These are phyloP conservation scores for Pseudonectria foliicola DNA, from an alignment of 2,329 filamentous ascomycete species.

Conservation along the genomic window DNA sequence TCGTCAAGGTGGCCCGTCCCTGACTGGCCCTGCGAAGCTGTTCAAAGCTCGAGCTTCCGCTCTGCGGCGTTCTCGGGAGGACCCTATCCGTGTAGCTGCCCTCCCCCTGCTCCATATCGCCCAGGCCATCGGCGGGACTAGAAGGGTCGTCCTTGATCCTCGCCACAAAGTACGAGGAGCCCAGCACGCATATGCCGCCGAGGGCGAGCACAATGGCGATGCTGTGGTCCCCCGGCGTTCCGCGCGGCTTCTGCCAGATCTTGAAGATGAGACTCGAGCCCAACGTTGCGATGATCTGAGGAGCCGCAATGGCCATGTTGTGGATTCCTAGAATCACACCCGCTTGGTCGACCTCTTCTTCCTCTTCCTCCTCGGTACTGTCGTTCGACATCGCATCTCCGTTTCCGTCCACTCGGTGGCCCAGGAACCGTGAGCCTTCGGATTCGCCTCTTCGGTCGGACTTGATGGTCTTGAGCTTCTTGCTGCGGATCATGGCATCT, in stretches of 20 bases:
- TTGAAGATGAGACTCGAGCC: slow-evolving; percentile 80
- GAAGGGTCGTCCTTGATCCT: slow-evolving; percentile 56
- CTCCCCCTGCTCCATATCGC: slow-evolving; percentile 37
- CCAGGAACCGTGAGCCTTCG: slow-evolving; percentile 8
- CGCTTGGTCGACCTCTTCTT: slow-evolving; percentile 63
- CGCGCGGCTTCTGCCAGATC: slow-evolving; percentile 78
- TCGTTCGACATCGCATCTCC: slow-evolving; percentile 7
- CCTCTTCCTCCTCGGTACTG: slow-evolving; percentile 40
- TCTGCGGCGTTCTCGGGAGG: slow-evolving; percentile 17
- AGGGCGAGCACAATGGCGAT: slow-evolving; percentile 81
- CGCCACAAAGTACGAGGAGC: slow-evolving; percentile 67
- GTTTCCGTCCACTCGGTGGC: slow-evolving; percentile 7
- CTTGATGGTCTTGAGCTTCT: slow-evolving; percentile 19
- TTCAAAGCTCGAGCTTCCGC: slow-evolving; percentile 35
- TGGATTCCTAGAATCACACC: slow-evolving; percentile 91
- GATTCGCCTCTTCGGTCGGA: slow-evolving; percentile 5
- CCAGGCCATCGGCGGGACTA: slow-evolving; percentile 30
- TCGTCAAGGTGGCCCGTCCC: slow-evolving; percentile 39
- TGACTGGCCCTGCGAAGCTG: slow-evolving; percentile 35
- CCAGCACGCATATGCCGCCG: slow-evolving; percentile 70
- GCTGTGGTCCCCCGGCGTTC: slow-evolving; percentile 75
- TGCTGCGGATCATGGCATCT: slow-evolving; percentile 50
- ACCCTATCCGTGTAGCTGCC: slow-evolving; percentile 24
- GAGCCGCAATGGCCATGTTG: slow-evolving; percentile 88
- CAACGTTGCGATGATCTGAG: slow-evolving; percentile 84